Percentiles rank a stretch among this genome's conserved stretches.
phyloP scores from a whole-genome alignment of 1,284 basidiomycete species.

The Tylopilus sp. region DNA sequence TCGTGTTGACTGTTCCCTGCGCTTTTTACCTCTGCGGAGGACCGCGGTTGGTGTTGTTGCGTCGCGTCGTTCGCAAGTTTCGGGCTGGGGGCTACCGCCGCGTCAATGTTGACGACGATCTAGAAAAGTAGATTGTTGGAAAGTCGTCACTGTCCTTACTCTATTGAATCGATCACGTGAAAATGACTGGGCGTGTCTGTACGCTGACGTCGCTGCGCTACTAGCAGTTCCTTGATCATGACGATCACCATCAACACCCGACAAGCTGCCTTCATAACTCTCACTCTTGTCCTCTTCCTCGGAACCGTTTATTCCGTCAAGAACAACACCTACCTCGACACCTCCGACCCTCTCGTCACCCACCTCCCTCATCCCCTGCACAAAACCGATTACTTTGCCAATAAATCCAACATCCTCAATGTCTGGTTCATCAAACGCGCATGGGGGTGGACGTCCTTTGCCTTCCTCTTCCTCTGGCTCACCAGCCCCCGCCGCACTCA shows the following conservation, averaged over 20 bases:
- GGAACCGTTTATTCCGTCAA: constrained; percentile 53
- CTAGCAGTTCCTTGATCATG: constrained; percentile 11
- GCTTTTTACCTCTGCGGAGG: constrained; percentile 60
- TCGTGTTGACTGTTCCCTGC: constrained; percentile 46
- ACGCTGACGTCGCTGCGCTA: neutral
- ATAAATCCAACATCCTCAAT: constrained; percentile 82
- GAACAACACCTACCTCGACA: constrained; percentile 59
- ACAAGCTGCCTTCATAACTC: constrained; percentile 27
- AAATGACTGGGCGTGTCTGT: neutral
- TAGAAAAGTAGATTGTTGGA: constrained; percentile 43
- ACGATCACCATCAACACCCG: constrained; percentile 19
- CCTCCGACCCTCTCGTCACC: constrained; percentile 66
- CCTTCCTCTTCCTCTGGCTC: constrained; percentile 58
- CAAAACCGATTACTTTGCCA: constrained; percentile 73
- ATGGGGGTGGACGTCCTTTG: constrained; percentile 86
- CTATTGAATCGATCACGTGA: neutral
- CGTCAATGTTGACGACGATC: constrained; percentile 44
- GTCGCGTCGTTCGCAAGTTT: constrained; percentile 37
- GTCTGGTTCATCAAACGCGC: constrained; percentile 84
- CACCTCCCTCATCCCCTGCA: constrained; percentile 66
- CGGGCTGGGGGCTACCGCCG: constrained; percentile 43
- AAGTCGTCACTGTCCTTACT: no score
- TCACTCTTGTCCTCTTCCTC: constrained; percentile 41
- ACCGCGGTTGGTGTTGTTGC: constrained; percentile 36
- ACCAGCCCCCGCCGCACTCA: constrained; percentile 48